Evolutionary conservation across 805 yeast species (phyloP).

Genomic region (Starmerella ratchasimensis): DNA sequence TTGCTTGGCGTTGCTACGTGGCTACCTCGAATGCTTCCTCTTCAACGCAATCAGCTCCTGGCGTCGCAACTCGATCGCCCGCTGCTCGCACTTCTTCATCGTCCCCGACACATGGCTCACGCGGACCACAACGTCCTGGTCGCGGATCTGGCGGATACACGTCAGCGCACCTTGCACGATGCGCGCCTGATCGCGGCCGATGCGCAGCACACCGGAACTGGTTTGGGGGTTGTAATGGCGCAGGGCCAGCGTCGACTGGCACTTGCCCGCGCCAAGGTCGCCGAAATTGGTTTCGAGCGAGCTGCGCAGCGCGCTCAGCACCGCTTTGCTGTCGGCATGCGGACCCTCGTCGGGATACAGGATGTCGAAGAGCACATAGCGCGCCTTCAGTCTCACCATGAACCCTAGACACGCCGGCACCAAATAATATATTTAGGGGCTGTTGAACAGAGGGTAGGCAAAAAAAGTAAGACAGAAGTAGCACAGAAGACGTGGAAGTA

Average conservation of each 20-base stretch:
- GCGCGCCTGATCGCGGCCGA: conserved; percentile 51
- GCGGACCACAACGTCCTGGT: conserved; percentile 38
- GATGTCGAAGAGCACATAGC: conserved; percentile 73
- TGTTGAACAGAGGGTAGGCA: too few relatives aligned
- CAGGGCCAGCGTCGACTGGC: conserved; percentile 43
- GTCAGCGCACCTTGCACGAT: conserved; percentile 53
- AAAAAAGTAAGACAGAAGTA: too few relatives aligned
- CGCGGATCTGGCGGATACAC: conserved; percentile 34
- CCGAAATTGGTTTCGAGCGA: conserved; percentile 58
- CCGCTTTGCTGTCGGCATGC: conserved; percentile 31
- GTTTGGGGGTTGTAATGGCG: conserved; percentile 75
- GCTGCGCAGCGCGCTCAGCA: conserved; percentile 41
- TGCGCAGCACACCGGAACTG: conserved; percentile 70
- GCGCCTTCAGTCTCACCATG: conserved; percentile 84
- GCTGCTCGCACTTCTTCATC: conserved; percentile 66
- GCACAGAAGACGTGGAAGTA: too few relatives aligned
- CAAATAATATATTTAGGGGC: too few relatives aligned
- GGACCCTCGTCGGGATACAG: conserved; percentile 41
- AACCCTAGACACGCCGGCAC: too few relatives aligned
- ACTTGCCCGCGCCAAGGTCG: conserved; percentile 58
- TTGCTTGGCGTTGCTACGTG: neutral
- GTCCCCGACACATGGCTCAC: conserved; percentile 73
- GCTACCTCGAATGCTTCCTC: too few relatives aligned
- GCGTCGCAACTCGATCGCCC: conserved; percentile 35
- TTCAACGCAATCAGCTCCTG: conserved; percentile 3